Evolutionary conservation across 2,329 filamentous ascomycete species (phyloP), one percentile per base, ranked within the genome.

Genomic region (Colletotrichum spinosum): DNA sequence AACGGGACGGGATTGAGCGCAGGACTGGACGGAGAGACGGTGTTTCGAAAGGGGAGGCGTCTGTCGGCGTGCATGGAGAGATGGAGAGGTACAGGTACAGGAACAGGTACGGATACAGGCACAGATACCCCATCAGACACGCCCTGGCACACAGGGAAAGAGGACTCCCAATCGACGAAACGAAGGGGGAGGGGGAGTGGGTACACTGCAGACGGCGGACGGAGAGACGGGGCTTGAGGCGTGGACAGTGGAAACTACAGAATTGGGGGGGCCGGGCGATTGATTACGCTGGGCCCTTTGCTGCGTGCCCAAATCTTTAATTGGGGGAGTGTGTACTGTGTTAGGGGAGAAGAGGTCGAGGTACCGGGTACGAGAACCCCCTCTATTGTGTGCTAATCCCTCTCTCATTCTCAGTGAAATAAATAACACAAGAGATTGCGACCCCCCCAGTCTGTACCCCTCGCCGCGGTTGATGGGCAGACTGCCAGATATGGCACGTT

Each of bases 361-460:
- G 54, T 34, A 55, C 25, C 60, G 6, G 42, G 38, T 50, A 63
- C 55, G 13, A 17, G 13, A 25, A 4, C 25, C 25, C 25, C 25
- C 33, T 50, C 48, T n/a, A 53, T 39, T 42, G 35, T 39, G 17
- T 45, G 55, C 17, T 15, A 35, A 39, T 44, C 25, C 37, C 38
- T 25, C 38, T 35, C 35, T 25, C 42, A 35, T 39, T 34, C 44
- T 15, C 39, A 53, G 56, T 53, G 39, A 66, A 55, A 63, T 62
- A 66, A 55, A 63, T 62, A 50, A 39, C 42, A 13, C 58, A 38
- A 63, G 63, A 66, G 59, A 66, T 66, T 66, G 58, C 59, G 58
- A 17, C 55, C 41, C 52, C 49, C 55, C 33, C 41, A 37, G n/a
- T 35, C 35, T n/a, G 17, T n/a, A 35, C 35, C 42, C 42, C 42